Conservation (phyloP, 192 early-diverging fungal species). For the Backusella tarrabulga region DNA sequence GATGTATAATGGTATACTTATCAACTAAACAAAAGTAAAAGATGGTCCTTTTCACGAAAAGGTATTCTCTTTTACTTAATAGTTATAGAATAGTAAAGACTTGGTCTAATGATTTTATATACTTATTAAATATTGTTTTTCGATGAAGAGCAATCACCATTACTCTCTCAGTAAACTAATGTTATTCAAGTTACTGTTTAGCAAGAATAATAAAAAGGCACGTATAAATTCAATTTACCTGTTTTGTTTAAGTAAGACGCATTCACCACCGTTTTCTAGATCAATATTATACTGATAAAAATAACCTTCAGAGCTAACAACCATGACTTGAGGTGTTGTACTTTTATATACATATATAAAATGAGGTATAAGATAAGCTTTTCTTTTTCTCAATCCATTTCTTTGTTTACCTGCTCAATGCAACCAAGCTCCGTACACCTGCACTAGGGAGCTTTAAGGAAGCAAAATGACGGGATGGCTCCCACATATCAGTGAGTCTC, state of each 20-base stretch:
- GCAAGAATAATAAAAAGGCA: background rate
- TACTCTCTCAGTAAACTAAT: background rate
- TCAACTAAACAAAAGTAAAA: background rate
- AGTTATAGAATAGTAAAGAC: too few relatives aligned
- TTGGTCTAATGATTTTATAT: background rate
- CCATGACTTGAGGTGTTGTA: slow-evolving; percentile 79
- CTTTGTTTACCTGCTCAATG: slow-evolving; percentile 58
- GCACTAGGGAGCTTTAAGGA: slow-evolving; percentile 82
- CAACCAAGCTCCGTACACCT: slow-evolving; percentile 72
- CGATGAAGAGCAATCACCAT: background rate
- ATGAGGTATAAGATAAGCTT: background rate
- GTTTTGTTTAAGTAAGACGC: slow-evolving; percentile 76
- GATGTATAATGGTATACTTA: background rate
- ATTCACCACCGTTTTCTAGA: slow-evolving; percentile 85
- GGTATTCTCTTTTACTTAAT: too few relatives aligned
- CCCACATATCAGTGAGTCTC: slow-evolving; percentile 87
- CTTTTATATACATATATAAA: slow-evolving; percentile 20
- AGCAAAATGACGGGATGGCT: slow-evolving; percentile 92
- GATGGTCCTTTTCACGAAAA: background rate
- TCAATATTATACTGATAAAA: slow-evolving; percentile 90
- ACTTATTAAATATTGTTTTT: background rate
- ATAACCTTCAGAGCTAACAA: slow-evolving; percentile 85
- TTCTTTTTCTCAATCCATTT: background rate
- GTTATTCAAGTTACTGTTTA: background rate
- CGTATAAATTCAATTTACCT: slow-evolving; percentile 24